Evolutionary conservation across 768 basidiomycete species (phyloP).

Genomic region (Trametes cinnabarina): DNA sequence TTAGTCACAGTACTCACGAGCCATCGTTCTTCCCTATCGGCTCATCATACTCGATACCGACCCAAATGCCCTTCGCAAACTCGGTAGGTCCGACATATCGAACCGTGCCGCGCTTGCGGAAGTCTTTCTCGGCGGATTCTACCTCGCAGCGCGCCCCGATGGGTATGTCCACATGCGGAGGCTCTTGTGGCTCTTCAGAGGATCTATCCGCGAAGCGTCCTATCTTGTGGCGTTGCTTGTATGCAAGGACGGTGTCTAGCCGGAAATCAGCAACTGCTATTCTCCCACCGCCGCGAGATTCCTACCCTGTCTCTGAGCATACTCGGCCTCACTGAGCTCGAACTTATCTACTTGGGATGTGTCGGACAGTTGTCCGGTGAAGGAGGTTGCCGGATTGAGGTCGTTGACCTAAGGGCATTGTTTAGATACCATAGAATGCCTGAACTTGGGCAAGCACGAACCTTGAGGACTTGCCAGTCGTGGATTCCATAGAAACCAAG

Average conservation of each 20-base stretch:
- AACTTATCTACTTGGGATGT: conserved; percentile 89
- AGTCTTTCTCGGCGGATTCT: conserved; percentile 61
- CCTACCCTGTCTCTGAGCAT: conserved; percentile 74
- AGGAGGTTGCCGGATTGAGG: conserved; percentile 68
- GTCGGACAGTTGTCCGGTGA: conserved; percentile 85
- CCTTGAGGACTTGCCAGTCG: conserved; percentile 82
- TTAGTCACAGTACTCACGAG: conserved; percentile 60
- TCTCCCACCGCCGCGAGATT: not conserved
- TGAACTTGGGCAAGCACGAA: conserved; percentile 33
- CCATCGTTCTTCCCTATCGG: conserved; percentile 96
- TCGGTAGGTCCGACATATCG: conserved; percentile 80
- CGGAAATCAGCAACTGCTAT: not conserved
- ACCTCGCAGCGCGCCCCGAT: conserved; percentile 83
- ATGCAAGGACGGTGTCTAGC: conserved; percentile 84
- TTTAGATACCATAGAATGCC: not conserved
- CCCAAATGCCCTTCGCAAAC: conserved; percentile 79
- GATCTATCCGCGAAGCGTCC: conserved; percentile 78
- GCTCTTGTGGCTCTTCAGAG: conserved; percentile 30
- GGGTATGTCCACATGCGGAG: conserved; percentile 46
- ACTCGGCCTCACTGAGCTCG: conserved; percentile 79
- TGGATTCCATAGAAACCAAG: conserved; percentile 73
- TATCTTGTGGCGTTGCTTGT: conserved; percentile 82
- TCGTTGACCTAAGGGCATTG: conserved; percentile 59
- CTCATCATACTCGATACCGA: conserved; percentile 94
- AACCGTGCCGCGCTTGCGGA: conserved; percentile 80